Conservation (phyloP, 176 grass and related monocot genomes). For the Phragmites australis region DNA sequence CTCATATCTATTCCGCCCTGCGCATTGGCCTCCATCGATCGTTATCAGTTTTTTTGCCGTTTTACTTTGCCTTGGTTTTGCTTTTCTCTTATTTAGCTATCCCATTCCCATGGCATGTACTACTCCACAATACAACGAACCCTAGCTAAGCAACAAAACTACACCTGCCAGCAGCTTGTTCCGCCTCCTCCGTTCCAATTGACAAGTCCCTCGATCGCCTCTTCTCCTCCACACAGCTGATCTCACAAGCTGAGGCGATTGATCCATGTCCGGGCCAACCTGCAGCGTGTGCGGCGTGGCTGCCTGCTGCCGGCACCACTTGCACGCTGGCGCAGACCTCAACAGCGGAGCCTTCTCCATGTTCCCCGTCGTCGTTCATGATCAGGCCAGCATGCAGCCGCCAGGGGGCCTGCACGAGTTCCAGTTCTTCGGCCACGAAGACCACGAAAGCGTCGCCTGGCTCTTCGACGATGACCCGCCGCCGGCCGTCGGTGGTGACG, state of each 20-base stretch:
- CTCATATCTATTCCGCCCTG: conserved; percentile 6
- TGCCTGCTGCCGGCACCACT: not conserved
- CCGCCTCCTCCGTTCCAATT: not conserved
- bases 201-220: too few species aligned
- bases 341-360: not conserved
- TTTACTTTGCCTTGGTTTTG: not conserved
- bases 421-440: conserved; percentile 23
- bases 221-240: not conserved
- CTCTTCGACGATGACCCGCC: conserved; percentile 28
- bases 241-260: not conserved
- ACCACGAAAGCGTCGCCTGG: conserved; percentile 11
- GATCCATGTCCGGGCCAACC: conserved; percentile 5
- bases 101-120: too few species aligned
- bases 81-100: not conserved
- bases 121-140: not conserved
- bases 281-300: conserved; percentile 7
- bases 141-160: not conserved
- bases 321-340: not conserved
- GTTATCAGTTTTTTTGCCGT: not conserved
- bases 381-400: not conserved
- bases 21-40: not conserved
- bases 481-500: not conserved
- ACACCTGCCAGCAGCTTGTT: too few species aligned
- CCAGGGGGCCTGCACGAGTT: conserved; percentile 2
- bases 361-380: not conserved